Base-by-base conservation (phyloP, 2,329 filamentous ascomycete species). In the Epicoccum sorghinum region DNA sequence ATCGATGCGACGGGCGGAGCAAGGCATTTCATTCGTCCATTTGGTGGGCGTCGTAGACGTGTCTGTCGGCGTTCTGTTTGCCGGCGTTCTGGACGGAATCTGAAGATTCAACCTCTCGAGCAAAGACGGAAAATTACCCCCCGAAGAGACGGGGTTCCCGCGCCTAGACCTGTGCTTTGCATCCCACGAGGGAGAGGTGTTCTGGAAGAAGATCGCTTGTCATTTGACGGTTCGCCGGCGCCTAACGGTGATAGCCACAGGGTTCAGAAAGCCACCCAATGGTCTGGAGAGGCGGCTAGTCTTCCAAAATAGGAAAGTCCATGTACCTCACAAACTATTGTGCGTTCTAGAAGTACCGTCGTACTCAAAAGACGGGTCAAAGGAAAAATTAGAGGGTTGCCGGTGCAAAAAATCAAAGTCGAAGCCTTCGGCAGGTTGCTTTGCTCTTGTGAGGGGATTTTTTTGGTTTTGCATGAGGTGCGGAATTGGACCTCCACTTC, bases 171-270 rank as follows among this genome's bases (percentile, higher is more conserved):
- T 47, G 38, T 33, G 27, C 22, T 46, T 33, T 45, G 52, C 46
- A 44, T 55, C 47, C 53, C 42, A 52, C 47, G 42, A 56, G 53
- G 35, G 35, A 38, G 18, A n/a, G 33, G 38, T 38, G 47, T 51
- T 55, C 52, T 55, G 52, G 42, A 55, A 55, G 38, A 30, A 27
- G 47, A 47, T 39, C 32, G 52, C 41, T 49, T 46, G 40, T 49
- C 45, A 49, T 36, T 55, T 35, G 33, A 30, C 39, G 29, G 22
- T 39, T 42, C 22, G 47, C 25, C 41, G 36, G 41, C 43, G 47
- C 52, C 42, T 39, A 47, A 39, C 35, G 47, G 27, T 51, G 53
- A 56, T 56, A 32, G 10, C 47, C 47, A 43, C 53, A 56, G 47
- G 53, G 53, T 56, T 52, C 14, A 14, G 27, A 29, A 50, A 49